Conservation (phyloP, 2,329 filamentous ascomycete species). For the Lithohypha guttulata region DNA sequence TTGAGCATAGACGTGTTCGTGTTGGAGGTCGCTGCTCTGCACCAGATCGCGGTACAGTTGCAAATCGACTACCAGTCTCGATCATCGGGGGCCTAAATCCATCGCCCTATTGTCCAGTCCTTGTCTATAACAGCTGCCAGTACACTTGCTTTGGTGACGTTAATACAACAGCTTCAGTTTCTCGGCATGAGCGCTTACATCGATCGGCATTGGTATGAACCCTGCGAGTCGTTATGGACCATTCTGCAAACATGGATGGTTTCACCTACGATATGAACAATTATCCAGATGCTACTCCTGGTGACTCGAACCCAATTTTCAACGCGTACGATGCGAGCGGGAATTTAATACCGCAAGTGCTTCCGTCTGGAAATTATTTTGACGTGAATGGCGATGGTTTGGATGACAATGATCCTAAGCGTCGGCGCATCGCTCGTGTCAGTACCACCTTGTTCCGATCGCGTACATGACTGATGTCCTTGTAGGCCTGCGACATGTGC, state of each 20-base stretch:
- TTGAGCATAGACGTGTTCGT: too few relatives aligned
- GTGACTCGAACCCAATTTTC: slow-evolving; percentile 55
- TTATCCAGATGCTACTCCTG: slow-evolving; percentile 44
- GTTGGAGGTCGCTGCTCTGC: too few relatives aligned
- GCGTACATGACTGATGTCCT: slow-evolving; percentile 11
- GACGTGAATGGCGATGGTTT: slow-evolving; percentile 38
- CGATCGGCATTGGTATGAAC: too few relatives aligned
- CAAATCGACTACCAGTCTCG: too few relatives aligned
- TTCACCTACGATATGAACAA: slow-evolving; percentile 38
- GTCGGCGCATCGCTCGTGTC: slow-evolving; percentile 78
- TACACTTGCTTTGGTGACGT: too few relatives aligned
- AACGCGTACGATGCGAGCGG: slow-evolving; percentile 51
- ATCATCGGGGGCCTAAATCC: too few relatives aligned
- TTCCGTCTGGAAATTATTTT: slow-evolving; percentile 27
- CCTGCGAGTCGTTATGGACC: slow-evolving; percentile 16
- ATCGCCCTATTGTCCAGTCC: too few relatives aligned
- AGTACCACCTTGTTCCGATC: slow-evolving; percentile 26
- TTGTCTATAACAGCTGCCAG: too few relatives aligned
- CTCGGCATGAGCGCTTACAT: slow-evolving; percentile 6
- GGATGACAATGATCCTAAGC: slow-evolving; percentile 68
- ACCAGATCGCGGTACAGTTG: too few relatives aligned
- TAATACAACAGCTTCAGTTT: too few relatives aligned
- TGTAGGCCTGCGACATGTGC: slow-evolving; percentile 87
- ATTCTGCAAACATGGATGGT: slow-evolving; percentile 23
- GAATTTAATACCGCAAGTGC: slow-evolving; percentile 46